Conservation (phyloP, 202 grass and related monocot genomes). For the Saccharum hybrid region DNA sequence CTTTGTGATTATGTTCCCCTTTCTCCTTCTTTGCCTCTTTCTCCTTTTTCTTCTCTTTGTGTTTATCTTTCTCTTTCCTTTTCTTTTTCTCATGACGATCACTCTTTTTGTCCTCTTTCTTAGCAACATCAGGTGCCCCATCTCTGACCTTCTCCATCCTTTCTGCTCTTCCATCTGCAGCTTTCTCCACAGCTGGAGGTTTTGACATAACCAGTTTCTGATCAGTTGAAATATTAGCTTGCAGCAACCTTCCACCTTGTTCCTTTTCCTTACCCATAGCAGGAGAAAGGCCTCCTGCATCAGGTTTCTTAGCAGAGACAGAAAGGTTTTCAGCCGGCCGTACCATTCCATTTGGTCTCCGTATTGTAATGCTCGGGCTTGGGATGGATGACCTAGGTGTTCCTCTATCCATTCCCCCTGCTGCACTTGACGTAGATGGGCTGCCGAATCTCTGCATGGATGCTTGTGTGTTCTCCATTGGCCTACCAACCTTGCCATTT, state of each 20-base stretch:
- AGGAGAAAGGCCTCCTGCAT: slow-evolving; percentile 39
- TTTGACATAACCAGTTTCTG: slow-evolving; percentile 47
- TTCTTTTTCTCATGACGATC: slow-evolving; percentile 61
- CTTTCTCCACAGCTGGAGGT: slow-evolving; percentile 48
- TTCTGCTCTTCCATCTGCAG: slow-evolving; percentile 58
- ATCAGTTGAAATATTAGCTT: slow-evolving; percentile 50
- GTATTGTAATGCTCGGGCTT: slow-evolving; percentile 64
- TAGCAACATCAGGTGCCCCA: slow-evolving; percentile 38
- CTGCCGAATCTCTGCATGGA: slow-evolving; percentile 50
- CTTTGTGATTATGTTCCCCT: slow-evolving; percentile 55
- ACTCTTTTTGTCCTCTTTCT: slow-evolving; percentile 55
- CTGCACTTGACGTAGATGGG: slow-evolving; percentile 43
- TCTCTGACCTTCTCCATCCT: slow-evolving; percentile 56
- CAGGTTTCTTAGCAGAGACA: slow-evolving; percentile 45
- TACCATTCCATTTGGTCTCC: slow-evolving; percentile 65
- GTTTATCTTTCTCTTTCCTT: slow-evolving; percentile 62
- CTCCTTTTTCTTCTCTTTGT: slow-evolving; percentile 68
- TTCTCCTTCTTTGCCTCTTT: slow-evolving; percentile 60
- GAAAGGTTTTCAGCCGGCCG: slow-evolving; percentile 38
- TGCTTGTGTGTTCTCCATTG: slow-evolving; percentile 44
- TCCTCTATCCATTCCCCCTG: slow-evolving; percentile 48
- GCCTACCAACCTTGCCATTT: slow-evolving; percentile 52
- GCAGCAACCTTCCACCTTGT: slow-evolving; percentile 41
- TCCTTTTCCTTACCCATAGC: slow-evolving; percentile 62
- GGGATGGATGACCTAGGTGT: slow-evolving; percentile 52